phyloP scores from a whole-genome alignment of 1,284 basidiomycete genomes.

The Chondrostereum purpureum region DNA sequence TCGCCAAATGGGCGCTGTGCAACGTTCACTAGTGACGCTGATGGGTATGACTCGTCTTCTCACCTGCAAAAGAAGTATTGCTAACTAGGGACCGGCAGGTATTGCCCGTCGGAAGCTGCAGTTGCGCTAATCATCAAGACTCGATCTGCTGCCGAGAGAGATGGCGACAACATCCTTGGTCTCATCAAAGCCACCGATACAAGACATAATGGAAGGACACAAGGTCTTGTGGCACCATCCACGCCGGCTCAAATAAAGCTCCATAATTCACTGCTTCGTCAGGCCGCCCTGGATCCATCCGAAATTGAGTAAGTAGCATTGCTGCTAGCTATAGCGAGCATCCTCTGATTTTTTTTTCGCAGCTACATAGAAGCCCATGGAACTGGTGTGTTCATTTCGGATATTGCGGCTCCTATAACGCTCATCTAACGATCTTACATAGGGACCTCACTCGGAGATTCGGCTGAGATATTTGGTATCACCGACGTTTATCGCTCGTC shows the following conservation, averaged over 20 bases:
- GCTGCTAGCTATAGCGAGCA: not conserved
- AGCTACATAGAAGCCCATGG: slow-evolving; percentile 33
- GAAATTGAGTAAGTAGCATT: slow-evolving; percentile 27
- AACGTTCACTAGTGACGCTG: slow-evolving; percentile 28
- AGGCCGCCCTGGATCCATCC: slow-evolving; percentile 21
- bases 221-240: slow-evolving; percentile 30
- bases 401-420: not conserved
- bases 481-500: slow-evolving; percentile 27
- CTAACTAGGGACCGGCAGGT: too few relatives aligned
- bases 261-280: slow-evolving; percentile 22
- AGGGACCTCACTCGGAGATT: slow-evolving; percentile 29
- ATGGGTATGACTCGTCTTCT: slow-evolving; percentile 21
- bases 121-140: slow-evolving; percentile 27
- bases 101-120: slow-evolving; percentile 28
- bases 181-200: slow-evolving; percentile 25
- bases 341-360: not conserved
- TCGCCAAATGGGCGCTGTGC: slow-evolving; percentile 30
- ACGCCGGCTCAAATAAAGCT: slow-evolving; percentile 26
- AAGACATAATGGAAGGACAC: slow-evolving; percentile 28
- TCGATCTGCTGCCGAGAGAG: slow-evolving; percentile 24
- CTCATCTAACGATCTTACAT: not conserved
- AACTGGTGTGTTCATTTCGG: slow-evolving; percentile 19
- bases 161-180: slow-evolving; percentile 28
- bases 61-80: not conserved
- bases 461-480: slow-evolving; percentile 30